A percentile compares a stretch with the other conserved stretches of the same genome.
Conservation (phyloP, 805 yeast genomes). For the Saccharomycopsis oosterbeekiorum region DNA sequence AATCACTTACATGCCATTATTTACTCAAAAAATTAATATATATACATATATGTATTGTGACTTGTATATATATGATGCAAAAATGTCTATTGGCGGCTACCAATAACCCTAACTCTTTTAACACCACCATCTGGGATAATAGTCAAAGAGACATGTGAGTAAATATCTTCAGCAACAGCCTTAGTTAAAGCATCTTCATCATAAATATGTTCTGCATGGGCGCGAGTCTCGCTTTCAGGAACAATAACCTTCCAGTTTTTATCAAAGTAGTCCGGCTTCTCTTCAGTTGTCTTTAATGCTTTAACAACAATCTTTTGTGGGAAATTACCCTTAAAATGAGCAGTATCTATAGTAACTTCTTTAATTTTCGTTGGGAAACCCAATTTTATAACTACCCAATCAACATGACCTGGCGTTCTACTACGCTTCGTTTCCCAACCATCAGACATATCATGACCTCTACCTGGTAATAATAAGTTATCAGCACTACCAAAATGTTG, state of each 20-base stretch:
- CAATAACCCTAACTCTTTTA: constrained; percentile 79
- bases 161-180: constrained; percentile 23
- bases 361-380: constrained; percentile 59
- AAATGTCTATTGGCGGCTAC: constrained; percentile 28
- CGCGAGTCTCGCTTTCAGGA: constrained; percentile 61
- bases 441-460: constrained; percentile 94
- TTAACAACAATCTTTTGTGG: constrained; percentile 74
- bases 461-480: constrained; percentile 81
- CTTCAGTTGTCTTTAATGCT: constrained; percentile 33
- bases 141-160: constrained; percentile 65
- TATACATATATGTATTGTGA: too few relatives aligned
- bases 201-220: constrained; percentile 70
- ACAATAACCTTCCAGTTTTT: constrained; percentile 57
- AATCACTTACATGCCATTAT: not conserved
- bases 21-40: too few relatives aligned
- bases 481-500: constrained; percentile 93
- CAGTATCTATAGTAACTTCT: constrained; percentile 73
- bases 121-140: constrained; percentile 97
- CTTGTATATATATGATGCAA: not conserved
- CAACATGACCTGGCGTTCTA: constrained; percentile 71
- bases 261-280: constrained; percentile 31
- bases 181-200: constrained; percentile 18
- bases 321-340: constrained; percentile 89
- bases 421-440: constrained; percentile 98
- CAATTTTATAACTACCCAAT: constrained; percentile 80